Evolutionary conservation across 805 yeast species (phyloP), one percentile per base, ranked within the genome.

Genomic region (Pichia insulana): DNA sequence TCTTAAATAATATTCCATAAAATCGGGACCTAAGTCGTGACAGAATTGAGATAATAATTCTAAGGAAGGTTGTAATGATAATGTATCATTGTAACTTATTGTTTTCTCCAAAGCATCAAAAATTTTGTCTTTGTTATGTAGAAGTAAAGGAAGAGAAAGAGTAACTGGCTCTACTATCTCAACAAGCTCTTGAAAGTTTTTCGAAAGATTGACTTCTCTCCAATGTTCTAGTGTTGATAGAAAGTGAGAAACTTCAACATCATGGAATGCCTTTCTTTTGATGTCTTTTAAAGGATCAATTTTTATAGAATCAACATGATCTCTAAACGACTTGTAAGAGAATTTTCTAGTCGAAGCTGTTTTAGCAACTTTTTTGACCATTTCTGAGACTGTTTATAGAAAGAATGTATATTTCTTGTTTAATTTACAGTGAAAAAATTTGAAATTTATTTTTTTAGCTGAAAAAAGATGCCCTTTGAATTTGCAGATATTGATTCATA

Each of bases 1-100:
- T 20, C 62, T 57, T 2, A 64, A 64, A 55, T 86, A 88, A 54
- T 67, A 87, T 15, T 54, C 51, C 67, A 87, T 72, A 55, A 89
- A 92, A 51, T 90, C 97, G 2, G 90, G 81, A 9, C 96, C 97
- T 48, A 90, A 65, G 65, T 90, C 98, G 53, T 86, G 96, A 33
- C 88, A 80, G 52, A 92, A 82, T 55, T 88, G 95, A 0, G 95
- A 75, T 19, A 88, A 59, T 9, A 83, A 63, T 55, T 92, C 98
- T 39, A 87, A 61, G 25, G 86, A 57, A 3, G 97, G 90, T 58
- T 88, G 92, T 36, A 84, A 63, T 1, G 96, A 77, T 43, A 81
- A 66, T 18, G 70, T 69, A 56, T 92, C 95, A 47, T 79, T 75
- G 30, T 67, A 62, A 15, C 62, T 56, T 30, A 92, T 63, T 4